Base-by-base conservation (phyloP, 2,329 filamentous ascomycete species). In the Monosporascus sp. region DNA sequence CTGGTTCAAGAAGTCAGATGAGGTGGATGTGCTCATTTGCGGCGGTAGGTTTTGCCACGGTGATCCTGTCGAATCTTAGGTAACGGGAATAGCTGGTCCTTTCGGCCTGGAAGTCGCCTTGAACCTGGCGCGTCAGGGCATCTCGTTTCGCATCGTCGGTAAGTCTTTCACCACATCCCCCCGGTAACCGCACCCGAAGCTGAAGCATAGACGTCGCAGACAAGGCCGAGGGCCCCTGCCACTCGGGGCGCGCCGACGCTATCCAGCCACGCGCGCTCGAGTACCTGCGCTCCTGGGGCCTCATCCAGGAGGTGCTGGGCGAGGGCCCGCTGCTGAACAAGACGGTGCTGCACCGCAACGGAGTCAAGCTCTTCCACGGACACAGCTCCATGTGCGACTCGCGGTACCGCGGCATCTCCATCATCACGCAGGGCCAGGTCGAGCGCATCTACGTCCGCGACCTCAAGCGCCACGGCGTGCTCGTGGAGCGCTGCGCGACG, bases 401-500 rank as follows among this genome's bases (percentile, higher is more conserved):
- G 14, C 60, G 66, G 6, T 70, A 69, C 50, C 63, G 65, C 24
- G 68, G 70, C 14, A 46, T 70, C 4, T 66, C 70, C 51, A 60
- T 70, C 52, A 68, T 71, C 50, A 69, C 70, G 0, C 69, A 73
- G 47, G 65, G 68, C 2, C 70, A 71, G 51, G 48, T 72, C 8
- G 69, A 72, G 55, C 56, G 63, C 14, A 68, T 72, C 37, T 72
- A 65, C 49, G 61, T 72, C 22, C 63, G 70, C 7, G 70, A 72
- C 51, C 54, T 72, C 6, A 41, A 61, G 4, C 61, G 70, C 1
- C 68, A 72, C 48, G 55, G 63, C 38, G 55, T 58, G 2, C 55
- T 71, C 1, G 68, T 71, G 3, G 68, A 70, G 53, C 62, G 68
- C 3, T 55, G 58, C 55, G 58, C 50, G 1, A 58, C 56, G 26